These are phyloP conservation scores for Fusarium cicatricum DNA, from an alignment of 2,329 filamentous ascomycete genomes.

Conservation along the genomic window DNA sequence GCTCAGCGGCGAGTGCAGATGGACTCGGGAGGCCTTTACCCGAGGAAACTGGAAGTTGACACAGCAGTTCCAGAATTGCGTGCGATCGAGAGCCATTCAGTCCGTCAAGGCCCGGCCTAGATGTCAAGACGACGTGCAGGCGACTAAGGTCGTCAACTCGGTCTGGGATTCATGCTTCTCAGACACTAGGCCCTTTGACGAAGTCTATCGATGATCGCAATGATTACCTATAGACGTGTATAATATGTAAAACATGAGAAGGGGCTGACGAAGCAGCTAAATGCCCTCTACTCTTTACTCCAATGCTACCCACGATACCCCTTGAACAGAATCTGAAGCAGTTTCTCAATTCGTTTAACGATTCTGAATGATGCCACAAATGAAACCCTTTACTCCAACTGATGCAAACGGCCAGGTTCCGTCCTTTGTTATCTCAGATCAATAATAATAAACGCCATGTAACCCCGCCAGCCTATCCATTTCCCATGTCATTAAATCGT, in stretches of 20 bases:
- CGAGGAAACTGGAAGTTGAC: slow-evolving; percentile 88
- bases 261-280: slow-evolving; percentile 15
- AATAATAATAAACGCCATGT: slow-evolving; percentile 33
- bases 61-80: slow-evolving; percentile 93
- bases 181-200: slow-evolving; percentile 95
- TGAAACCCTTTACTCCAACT: slow-evolving; percentile 42
- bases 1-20: slow-evolving; percentile 92
- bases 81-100: slow-evolving; percentile 79
- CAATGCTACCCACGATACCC: slow-evolving; percentile 42
- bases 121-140: slow-evolving; percentile 87
- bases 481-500: slow-evolving; percentile 33
- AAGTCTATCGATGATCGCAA: slow-evolving; percentile 79
- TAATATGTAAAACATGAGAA: slow-evolving; percentile 23
- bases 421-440: slow-evolving; percentile 20
- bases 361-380: slow-evolving; percentile 29
- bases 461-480: slow-evolving; percentile 27
- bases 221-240: slow-evolving; percentile 30
- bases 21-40: slow-evolving; percentile 84
- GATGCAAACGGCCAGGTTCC: slow-evolving; percentile 42
- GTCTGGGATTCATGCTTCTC: slow-evolving; percentile 99
- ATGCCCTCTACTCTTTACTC: slow-evolving; percentile 26
- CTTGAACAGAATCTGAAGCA: slow-evolving; percentile 16
- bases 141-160: slow-evolving; percentile 87
- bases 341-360: slow-evolving; percentile 22
- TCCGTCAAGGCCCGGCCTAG: slow-evolving; percentile 80